Evolutionary conservation across 148 eudicot species (phyloP).

Genomic region (Amaranthus hypochondriacus): DNA sequence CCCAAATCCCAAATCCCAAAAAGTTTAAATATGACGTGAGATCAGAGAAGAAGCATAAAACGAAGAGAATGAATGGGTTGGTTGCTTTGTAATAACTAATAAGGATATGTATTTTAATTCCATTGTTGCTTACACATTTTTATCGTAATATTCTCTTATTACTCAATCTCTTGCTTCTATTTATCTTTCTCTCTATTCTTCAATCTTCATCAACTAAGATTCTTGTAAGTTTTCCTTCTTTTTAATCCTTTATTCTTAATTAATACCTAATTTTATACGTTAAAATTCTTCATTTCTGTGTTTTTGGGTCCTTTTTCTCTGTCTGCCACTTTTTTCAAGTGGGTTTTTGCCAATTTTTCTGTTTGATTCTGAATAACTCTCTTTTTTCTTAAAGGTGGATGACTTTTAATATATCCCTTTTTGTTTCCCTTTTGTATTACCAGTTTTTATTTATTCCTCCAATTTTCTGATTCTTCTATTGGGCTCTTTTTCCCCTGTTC

Average conservation of each 20-base stretch:
- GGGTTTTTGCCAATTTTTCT: conserved; percentile 3
- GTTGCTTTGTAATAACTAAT: not conserved
- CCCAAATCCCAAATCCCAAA: not conserved
- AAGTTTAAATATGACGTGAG: conserved; percentile 5
- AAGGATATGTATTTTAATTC: not conserved
- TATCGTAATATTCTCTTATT: not conserved
- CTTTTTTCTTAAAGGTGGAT: conserved; percentile 5
- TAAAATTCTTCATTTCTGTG: conserved; percentile 16
- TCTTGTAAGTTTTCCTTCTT: conserved; percentile 39
- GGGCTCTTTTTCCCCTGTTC: not conserved
- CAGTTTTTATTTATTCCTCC: not conserved
- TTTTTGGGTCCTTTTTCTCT: conserved; percentile 3
- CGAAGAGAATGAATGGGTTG: not conserved
- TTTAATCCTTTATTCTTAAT: not conserved
- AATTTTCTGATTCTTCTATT: not conserved
- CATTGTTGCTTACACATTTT: not conserved
- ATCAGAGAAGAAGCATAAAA: not conserved
- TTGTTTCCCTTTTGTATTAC: not conserved
- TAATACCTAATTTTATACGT: not conserved
- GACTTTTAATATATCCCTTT: not conserved
- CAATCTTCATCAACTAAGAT: not conserved
- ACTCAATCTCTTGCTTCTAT: conserved; percentile 16
- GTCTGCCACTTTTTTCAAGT: not conserved
- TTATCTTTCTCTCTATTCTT: conserved; percentile 7
- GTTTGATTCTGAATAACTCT: not conserved